These are phyloP conservation scores for Cutaneotrichosporon sp. DNA, from an alignment of 1,284 basidiomycete genomes.

Conservation along the genomic window DNA sequence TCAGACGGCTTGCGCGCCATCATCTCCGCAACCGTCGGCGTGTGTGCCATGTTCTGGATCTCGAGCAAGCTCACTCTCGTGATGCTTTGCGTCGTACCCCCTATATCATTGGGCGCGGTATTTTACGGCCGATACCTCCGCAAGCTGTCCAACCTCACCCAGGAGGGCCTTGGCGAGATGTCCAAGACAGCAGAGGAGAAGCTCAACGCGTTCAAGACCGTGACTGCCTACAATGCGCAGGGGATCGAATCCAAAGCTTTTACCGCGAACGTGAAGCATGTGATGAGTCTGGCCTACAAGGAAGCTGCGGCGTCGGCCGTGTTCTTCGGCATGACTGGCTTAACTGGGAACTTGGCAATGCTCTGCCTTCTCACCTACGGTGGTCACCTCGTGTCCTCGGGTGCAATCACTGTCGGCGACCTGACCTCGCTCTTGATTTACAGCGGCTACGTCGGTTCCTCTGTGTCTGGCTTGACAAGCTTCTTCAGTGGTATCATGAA, in stretches of 20 bases:
- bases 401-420: conserved; percentile 84
- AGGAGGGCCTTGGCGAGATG: conserved; percentile 92
- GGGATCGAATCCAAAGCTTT: conserved; percentile 62
- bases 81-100: conserved; percentile 92
- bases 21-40: conserved; percentile 81
- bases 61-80: conserved; percentile 83
- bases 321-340: conserved; percentile 88
- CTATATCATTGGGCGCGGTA: conserved; percentile 90
- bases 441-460: conserved; percentile 61
- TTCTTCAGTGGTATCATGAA: conserved; percentile 50
- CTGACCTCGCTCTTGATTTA: conserved; percentile 87
- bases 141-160: conserved; percentile 82
- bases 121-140: conserved; percentile 95
- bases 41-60: conserved; percentile 94
- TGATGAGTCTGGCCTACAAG: conserved; percentile 72
- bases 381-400: conserved; percentile 80
- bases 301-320: conserved; percentile 88
- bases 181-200: conserved; percentile 88
- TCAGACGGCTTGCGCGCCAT: conserved; percentile 80
- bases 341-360: conserved; percentile 91
- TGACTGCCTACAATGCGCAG: conserved; percentile 79
- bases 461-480: conserved; percentile 49
- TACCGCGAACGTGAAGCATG: conserved; percentile 57
- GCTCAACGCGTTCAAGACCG: conserved; percentile 84
- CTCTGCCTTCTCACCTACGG: conserved; percentile 88